Evolutionary conservation across 805 yeast species (phyloP), one percentile per base, ranked within the genome.

Genomic region (Yarrowia sp.): DNA sequence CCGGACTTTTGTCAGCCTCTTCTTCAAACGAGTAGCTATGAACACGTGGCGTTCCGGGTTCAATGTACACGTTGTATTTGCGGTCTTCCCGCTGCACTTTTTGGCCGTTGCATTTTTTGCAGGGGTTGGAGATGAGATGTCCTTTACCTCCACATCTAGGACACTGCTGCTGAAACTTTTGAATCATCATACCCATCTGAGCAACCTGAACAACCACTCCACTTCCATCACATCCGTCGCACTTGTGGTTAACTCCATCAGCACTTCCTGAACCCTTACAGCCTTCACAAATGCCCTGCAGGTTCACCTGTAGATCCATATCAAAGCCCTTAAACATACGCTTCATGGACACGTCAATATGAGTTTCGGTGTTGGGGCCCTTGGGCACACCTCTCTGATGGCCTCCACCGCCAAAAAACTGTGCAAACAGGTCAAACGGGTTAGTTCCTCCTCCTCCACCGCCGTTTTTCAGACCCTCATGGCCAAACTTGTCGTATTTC

Each of bases 171-270:
- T 90, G 93, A 70, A 92, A 81, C 67, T 87, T 89, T 76, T 95
- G 98, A 67, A 90, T 78, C 91, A 95, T 90, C 8, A 92, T 92
- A 0, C 90, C 98, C 69, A 93, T 76, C 74, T 92, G 96, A 66
- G 88, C 80, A 58, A 84, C 81, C 65, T 87, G 83, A 8, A 86
- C 73, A 42, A 83, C 75, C 22, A 87, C 79, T 32, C 99, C 99
- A 31, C 77, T 76, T 5, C 99, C 99, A 11, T 80, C 74, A 79
- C 99, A 95, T 60, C 77, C 77, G 0, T 75, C 68, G 79, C 99
- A 95, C 38, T 74, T 75, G 64, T 86, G 87, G 9, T 79, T 80
- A 70, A 85, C 75, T 11, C 93, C 92, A 75, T 92, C 98, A 53
- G 85, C 83, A 1, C 95, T 86, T 1, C 99, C 99, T 5, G 88